A percentile compares a stretch with the other conserved stretches of the same genome.
phyloP scores from a whole-genome alignment of 495 filamentous ascomycete species.

The Lepraria neglecta region DNA sequence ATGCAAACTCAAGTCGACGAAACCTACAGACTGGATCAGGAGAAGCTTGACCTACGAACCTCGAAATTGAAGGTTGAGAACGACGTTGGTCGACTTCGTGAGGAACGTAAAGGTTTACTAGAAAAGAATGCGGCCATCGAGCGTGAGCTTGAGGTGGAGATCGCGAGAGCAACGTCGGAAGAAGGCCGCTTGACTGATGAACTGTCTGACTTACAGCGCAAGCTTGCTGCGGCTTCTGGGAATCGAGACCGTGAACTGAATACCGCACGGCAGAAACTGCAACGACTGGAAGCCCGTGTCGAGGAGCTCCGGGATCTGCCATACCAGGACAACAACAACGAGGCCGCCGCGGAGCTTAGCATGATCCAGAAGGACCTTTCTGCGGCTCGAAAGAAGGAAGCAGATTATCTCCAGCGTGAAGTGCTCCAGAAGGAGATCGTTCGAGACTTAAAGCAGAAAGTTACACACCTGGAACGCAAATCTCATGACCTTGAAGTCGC shows the following conservation, averaged over 20 bases:
- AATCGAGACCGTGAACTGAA: conserved; percentile 45
- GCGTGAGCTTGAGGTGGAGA: conserved; percentile 48
- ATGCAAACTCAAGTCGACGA: conserved; percentile 46
- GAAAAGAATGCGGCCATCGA: conserved; percentile 50
- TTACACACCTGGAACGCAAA: conserved; percentile 51
- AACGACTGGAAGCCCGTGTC: conserved; percentile 53
- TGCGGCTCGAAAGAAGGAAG: conserved; percentile 57
- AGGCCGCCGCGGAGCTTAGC: conserved; percentile 51
- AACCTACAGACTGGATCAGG: conserved; percentile 53
- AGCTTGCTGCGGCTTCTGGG: conserved; percentile 38
- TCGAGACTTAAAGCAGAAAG: conserved; percentile 49
- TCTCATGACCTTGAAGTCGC: conserved; percentile 49
- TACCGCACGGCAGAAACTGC: conserved; percentile 48
- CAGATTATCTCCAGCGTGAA: conserved; percentile 56
- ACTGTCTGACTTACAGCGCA: conserved; percentile 50
- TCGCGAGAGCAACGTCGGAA: conserved; percentile 51
- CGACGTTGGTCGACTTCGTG: conserved; percentile 52
- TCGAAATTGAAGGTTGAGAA: conserved; percentile 52
- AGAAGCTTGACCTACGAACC: conserved; percentile 56
- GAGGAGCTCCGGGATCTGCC: conserved; percentile 51
- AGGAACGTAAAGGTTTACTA: conserved; percentile 47
- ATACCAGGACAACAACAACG: conserved; percentile 8
- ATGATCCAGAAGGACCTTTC: conserved; percentile 55
- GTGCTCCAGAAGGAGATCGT: conserved; percentile 49
- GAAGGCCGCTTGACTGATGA: conserved; percentile 53